These are phyloP conservation scores for Hypoxylon lienhwacheense DNA, from an alignment of 495 filamentous ascomycete species.

Conservation along the genomic window DNA sequence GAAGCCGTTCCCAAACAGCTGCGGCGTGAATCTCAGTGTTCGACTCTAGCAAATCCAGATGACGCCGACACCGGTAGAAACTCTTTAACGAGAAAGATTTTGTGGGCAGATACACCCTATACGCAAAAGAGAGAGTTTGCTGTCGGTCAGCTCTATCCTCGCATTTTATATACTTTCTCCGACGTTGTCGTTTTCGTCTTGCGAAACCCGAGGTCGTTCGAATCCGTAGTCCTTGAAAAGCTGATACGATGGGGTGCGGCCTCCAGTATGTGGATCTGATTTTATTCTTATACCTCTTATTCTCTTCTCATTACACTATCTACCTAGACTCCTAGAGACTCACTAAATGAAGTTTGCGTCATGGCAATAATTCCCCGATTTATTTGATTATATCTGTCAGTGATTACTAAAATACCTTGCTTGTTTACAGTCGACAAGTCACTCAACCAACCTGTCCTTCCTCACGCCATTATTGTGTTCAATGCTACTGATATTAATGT, in stretches of 20 bases:
- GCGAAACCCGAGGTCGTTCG: slow-evolving; percentile 45
- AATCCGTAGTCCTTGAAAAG: slow-evolving; percentile 45
- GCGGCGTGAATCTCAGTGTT: slow-evolving; percentile 29
- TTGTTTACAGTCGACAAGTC: slow-evolving; percentile 50
- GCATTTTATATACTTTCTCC: slow-evolving; percentile 58
- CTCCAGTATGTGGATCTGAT: slow-evolving; percentile 27
- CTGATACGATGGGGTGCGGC: slow-evolving; percentile 48
- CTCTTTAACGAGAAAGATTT: slow-evolving; percentile 30
- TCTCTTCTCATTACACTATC: background rate
- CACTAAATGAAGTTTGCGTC: no score
- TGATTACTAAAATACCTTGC: background rate
- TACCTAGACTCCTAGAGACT: no score
- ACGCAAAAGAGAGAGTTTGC: slow-evolving; percentile 44
- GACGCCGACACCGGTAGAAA: slow-evolving; percentile 13
- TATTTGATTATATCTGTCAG: no score
- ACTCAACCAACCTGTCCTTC: slow-evolving; percentile 56
- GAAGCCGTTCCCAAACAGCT: slow-evolving; percentile 50
- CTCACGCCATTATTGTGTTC: slow-evolving; percentile 58
- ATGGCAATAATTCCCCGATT: no score
- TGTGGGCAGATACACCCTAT: slow-evolving; percentile 49
- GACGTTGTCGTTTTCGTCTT: slow-evolving; percentile 58
- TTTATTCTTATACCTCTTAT: slow-evolving; percentile 40
- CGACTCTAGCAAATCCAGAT: slow-evolving; percentile 3
- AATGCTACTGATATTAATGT: slow-evolving; percentile 54
- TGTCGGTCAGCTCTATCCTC: slow-evolving; percentile 56